These are phyloP conservation scores for Nakazawaea sp. DNA, from an alignment of 805 yeast genomes.

Conservation along the genomic window DNA sequence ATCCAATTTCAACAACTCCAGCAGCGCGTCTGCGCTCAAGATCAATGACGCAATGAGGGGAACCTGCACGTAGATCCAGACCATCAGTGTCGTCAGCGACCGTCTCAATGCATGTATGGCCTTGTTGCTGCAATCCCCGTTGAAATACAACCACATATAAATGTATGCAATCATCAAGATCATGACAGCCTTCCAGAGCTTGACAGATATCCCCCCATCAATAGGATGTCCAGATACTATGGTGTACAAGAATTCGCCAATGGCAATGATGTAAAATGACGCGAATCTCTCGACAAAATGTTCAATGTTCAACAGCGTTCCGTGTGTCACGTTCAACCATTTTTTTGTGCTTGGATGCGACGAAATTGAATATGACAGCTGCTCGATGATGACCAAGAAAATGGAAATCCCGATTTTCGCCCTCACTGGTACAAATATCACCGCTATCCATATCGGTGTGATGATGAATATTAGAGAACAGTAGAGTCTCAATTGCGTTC, in stretches of 20 bases:
- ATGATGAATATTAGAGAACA: slow-evolving; percentile 25
- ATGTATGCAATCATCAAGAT: slow-evolving; percentile 40
- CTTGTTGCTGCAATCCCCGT: slow-evolving; percentile 40
- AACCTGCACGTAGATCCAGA: slow-evolving; percentile 41
- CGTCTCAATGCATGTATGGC: slow-evolving; percentile 52
- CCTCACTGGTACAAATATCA: slow-evolving; percentile 39
- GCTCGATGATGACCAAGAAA: slow-evolving; percentile 35
- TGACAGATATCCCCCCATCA: slow-evolving; percentile 35
- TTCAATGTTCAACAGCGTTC: slow-evolving; percentile 60
- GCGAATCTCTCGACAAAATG: slow-evolving; percentile 59
- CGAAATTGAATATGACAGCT: slow-evolving; percentile 24
- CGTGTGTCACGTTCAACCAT: slow-evolving; percentile 32
- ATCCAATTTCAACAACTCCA: slow-evolving; percentile 33
- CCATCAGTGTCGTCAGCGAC: slow-evolving; percentile 34
- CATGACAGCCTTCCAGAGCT: slow-evolving; percentile 42
- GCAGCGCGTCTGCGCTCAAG: slow-evolving; percentile 54
- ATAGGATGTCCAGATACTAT: slow-evolving; percentile 44
- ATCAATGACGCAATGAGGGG: slow-evolving; percentile 45
- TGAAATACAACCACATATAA: slow-evolving; percentile 46
- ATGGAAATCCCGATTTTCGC: slow-evolving; percentile 40
- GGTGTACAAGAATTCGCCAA: slow-evolving; percentile 56
- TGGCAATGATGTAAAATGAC: slow-evolving; percentile 55
- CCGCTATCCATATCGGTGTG: slow-evolving; percentile 41
- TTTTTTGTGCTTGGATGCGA: slow-evolving; percentile 43
- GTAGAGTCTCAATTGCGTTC: slow-evolving; percentile 41